Evolutionary conservation across 139 green algal species (phyloP).

Genomic region (Monoraphidium neglectum): DNA sequence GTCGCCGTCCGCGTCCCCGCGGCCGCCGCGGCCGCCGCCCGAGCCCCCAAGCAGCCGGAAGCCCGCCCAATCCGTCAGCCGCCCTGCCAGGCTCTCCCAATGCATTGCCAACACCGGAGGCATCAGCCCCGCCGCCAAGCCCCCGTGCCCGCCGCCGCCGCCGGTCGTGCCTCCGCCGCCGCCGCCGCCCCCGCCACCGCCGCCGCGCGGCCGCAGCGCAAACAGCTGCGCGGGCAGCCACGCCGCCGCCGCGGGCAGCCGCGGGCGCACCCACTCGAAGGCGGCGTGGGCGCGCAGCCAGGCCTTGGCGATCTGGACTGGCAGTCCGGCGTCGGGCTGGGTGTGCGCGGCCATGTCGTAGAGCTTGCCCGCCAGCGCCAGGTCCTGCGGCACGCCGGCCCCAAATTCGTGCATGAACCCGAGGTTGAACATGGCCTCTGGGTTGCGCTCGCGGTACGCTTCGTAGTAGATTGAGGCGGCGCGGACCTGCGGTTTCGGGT

Average conservation of each 20-base stretch:
- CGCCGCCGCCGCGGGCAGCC: background rate
- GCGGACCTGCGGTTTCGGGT: conserved; percentile 35
- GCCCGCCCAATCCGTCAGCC: conserved; percentile 1
- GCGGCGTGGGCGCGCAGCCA: conserved; percentile 49
- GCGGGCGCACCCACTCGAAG: conserved; percentile 13
- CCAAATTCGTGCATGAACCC: conserved; percentile 93
- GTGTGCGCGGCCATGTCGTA: conserved; percentile 62
- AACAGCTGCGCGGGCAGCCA: conserved; percentile 1
- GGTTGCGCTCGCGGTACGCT: conserved; percentile 48
- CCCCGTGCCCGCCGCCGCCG: background rate
- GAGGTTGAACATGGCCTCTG: conserved; percentile 94
- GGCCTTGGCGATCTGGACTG: conserved; percentile 36
- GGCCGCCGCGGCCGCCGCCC: background rate
- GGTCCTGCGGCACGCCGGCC: conserved; percentile 70
- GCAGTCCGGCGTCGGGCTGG: conserved; percentile 40
- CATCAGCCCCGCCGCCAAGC: conserved; percentile 17
- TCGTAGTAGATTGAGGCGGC: conserved; percentile 61
- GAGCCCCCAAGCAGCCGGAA: background rate
- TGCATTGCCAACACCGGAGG: conserved; percentile 14
- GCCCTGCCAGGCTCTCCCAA: conserved; percentile 12
- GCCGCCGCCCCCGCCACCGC: background rate
- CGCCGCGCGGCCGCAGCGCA: conserved; percentile 5
- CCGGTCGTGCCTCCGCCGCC: background rate
- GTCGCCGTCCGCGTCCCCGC: background rate
- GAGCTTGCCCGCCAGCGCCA: conserved; percentile 61